Conservation (phyloP, 1,139 yeast genomes). For the Yamadazyma diddensiae region DNA sequence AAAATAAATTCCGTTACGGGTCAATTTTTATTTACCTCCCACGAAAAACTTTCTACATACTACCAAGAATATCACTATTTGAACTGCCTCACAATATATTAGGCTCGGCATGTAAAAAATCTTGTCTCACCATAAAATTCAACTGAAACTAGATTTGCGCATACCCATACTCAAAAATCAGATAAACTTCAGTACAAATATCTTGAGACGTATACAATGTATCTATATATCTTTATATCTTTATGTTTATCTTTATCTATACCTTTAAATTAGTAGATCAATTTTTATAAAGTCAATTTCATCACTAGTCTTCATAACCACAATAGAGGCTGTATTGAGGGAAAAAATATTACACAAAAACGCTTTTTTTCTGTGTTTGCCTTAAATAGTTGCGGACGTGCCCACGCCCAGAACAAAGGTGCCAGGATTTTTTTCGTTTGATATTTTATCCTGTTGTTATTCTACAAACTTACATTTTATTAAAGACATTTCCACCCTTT, state of each 20-base stretch:
- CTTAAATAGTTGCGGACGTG: slow-evolving; percentile 1
- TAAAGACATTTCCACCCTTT: too few species aligned
- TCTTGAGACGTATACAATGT: too few species aligned
- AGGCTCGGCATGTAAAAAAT: not conserved
- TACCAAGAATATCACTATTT: not conserved
- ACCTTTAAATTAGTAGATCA: too few species aligned
- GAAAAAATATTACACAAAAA: slow-evolving; percentile 6
- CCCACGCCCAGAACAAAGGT: not conserved
- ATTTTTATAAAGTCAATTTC: too few species aligned
- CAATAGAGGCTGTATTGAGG: slow-evolving; percentile 9
- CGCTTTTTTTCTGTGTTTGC: slow-evolving; percentile 3
- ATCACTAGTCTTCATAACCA: slow-evolving; percentile 4
- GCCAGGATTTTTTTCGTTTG: slow-evolving; percentile 2
- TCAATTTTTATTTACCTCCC: too few species aligned
- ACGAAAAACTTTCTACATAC: too few species aligned
- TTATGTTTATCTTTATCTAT: too few species aligned
- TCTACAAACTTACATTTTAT: too few species aligned
- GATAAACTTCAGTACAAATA: too few species aligned
- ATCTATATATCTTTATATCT: too few species aligned
- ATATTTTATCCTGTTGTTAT: slow-evolving; percentile 3
- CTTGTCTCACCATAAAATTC: not conserved
- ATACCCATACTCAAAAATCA: too few species aligned
- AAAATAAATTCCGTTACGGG: too few species aligned
- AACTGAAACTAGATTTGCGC: not conserved
- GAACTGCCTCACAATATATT: not conserved